Percentiles rank a stretch among this genome's conserved stretches.
These are phyloP conservation scores for Phellinidium pouzarii DNA, from an alignment of 1,284 basidiomycete genomes.

Conservation along the genomic window DNA sequence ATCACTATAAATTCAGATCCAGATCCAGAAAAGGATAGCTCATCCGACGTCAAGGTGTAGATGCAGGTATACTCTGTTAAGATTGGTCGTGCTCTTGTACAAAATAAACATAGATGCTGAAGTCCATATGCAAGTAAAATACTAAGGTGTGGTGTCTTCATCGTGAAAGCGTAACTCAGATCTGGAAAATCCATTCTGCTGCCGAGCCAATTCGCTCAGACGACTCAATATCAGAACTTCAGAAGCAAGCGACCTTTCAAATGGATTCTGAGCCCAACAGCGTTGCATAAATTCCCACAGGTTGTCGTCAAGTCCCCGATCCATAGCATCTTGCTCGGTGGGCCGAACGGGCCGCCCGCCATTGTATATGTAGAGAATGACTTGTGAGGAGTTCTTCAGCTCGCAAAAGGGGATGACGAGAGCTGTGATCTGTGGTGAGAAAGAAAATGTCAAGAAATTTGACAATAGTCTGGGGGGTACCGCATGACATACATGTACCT, in stretches of 20 bases:
- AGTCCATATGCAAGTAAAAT: too few relatives aligned
- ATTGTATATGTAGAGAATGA: conserved; percentile 16
- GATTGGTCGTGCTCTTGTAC: neutral
- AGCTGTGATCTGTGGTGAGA: conserved; percentile 17
- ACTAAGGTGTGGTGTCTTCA: too few relatives aligned
- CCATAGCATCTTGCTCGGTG: conserved; percentile 3
- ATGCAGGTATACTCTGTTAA: neutral
- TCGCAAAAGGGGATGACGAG: conserved; percentile 16
- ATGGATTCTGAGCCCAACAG: conserved; percentile 16
- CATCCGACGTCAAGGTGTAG: neutral
- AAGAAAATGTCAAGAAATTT: neutral
- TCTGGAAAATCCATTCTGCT: too few relatives aligned
- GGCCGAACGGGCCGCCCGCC: conserved; percentile 11
- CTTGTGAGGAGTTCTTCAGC: conserved; percentile 15
- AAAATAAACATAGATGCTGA: neutral
- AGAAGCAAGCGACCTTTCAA: conserved; percentile 8
- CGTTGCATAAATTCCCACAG: conserved; percentile 16
- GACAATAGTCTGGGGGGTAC: neutral
- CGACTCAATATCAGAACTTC: too few relatives aligned
- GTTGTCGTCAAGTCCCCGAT: conserved; percentile 15
- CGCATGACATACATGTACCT: conserved; percentile 7
- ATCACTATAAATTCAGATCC: neutral
- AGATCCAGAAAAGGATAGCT: conserved; percentile 6
- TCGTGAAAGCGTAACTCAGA: too few relatives aligned
- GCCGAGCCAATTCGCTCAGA: too few relatives aligned